phyloP scores from a whole-genome alignment of 768 basidiomycete genomes.

The Termitomyces eurrhizus region DNA sequence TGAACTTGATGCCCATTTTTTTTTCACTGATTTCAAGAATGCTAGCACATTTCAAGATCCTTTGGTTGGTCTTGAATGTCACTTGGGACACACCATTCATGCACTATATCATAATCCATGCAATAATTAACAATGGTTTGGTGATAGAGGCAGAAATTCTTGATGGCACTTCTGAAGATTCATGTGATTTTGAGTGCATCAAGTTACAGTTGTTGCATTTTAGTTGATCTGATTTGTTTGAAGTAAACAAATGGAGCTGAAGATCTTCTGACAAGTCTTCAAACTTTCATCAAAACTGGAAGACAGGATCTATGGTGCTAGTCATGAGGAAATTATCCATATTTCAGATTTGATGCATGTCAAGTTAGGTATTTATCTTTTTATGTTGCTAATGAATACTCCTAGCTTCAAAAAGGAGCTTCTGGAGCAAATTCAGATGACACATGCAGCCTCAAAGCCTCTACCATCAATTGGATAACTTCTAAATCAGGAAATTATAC shows the following conservation, averaged over 20 bases:
- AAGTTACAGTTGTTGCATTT: background rate
- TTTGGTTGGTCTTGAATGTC: no score
- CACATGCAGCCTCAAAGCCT: conserved; percentile 16
- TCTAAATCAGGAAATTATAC: conserved; percentile 12
- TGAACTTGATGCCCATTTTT: no score
- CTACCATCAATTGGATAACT: conserved; percentile 22
- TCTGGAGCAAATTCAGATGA: conserved; percentile 18
- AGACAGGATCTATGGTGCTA: background rate
- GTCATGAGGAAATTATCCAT: background rate
- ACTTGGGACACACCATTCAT: no score
- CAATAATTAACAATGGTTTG: background rate
- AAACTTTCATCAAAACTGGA: background rate
- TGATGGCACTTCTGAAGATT: background rate
- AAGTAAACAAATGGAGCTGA: background rate
- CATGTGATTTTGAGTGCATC: background rate
- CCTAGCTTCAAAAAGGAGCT: conserved; percentile 22
- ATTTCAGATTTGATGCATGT: background rate
- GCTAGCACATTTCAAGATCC: no score
- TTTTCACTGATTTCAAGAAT: no score
- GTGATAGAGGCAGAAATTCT: background rate
- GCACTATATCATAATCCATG: conserved; percentile 14
- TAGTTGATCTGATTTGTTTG: background rate
- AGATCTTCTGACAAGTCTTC: background rate
- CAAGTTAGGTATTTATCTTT: background rate
- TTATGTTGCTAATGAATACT: background rate